phyloP scores from a whole-genome alignment of 2,329 filamentous ascomycete species.

The Neofusicoccum ribis region DNA sequence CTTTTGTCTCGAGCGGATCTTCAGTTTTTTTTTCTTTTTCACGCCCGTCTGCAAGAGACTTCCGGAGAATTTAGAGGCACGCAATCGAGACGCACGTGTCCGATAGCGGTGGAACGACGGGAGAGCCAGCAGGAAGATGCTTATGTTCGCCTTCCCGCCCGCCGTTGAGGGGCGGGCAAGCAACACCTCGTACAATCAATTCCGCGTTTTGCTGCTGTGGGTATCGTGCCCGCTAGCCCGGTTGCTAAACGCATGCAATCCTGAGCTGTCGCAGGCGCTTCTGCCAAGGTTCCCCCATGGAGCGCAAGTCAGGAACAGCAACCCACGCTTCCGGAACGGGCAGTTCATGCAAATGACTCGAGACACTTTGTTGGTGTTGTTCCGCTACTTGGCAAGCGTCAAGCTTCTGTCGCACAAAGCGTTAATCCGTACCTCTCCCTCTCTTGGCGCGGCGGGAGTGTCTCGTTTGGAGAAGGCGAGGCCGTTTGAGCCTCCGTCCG shows the following conservation, averaged over 20 bases:
- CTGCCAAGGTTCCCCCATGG: not conserved
- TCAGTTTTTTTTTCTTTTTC: not conserved
- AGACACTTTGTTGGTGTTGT: not conserved
- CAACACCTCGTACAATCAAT: too few species aligned
- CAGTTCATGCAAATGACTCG: slow-evolving; percentile 13
- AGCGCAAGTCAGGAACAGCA: slow-evolving; percentile 3
- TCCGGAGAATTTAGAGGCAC: not conserved
- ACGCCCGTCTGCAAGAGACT: not conserved
- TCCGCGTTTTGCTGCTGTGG: too few species aligned
- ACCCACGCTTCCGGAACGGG: not conserved
- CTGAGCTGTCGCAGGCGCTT: not conserved
- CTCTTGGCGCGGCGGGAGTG: not conserved
- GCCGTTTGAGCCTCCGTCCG: not conserved
- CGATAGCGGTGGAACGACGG: not conserved
- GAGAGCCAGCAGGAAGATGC: not conserved
- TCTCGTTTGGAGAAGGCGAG: not conserved
- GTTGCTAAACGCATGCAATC: not conserved
- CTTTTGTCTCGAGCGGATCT: too few species aligned
- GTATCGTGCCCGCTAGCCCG: not conserved
- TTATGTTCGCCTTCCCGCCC: too few species aligned
- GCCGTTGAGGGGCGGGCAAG: too few species aligned
- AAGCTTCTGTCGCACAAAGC: slow-evolving; percentile 2
- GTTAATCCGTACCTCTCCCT: not conserved
- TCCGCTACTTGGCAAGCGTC: not conserved
- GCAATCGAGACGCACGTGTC: not conserved